A percentile compares a stretch with the other conserved stretches of the same genome.
Conservation (phyloP, 2,329 filamentous ascomycete species). For the Alternaria sp. region DNA sequence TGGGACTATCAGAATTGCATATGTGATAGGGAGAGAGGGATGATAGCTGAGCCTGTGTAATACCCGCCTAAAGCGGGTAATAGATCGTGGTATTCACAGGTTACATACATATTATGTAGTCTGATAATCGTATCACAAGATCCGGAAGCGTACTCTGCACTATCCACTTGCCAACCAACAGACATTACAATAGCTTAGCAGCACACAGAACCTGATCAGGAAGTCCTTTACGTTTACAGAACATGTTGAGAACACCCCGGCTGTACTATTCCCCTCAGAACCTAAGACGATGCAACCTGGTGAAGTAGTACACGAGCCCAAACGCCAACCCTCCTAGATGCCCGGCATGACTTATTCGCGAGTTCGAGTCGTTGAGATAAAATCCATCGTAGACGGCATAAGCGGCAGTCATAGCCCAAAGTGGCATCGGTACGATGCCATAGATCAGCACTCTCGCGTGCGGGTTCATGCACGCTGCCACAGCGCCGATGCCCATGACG, state of each 20-base stretch:
- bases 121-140: neutral
- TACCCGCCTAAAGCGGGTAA: neutral
- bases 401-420: constrained; percentile 45
- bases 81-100: neutral
- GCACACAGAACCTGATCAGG: neutral
- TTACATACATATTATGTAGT: neutral
- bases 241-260: neutral
- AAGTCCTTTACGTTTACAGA: neutral
- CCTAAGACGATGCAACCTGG: constrained; percentile 22
- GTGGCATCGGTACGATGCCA: constrained; percentile 49
- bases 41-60: neutral
- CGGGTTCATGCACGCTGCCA: constrained; percentile 50
- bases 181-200: neutral
- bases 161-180: neutral
- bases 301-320: constrained; percentile 43
- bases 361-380: constrained; percentile 39
- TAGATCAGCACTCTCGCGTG: constrained; percentile 40
- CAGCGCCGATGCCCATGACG: constrained; percentile 49
- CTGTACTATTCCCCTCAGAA: neutral
- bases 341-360: constrained; percentile 49
- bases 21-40: neutral
- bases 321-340: constrained; percentile 54
- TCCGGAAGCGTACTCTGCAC: neutral
- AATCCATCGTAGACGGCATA: constrained; percentile 51
- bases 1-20: neutral